A percentile compares a stretch with the other conserved stretches of the same genome.
Evolutionary conservation across 2,329 filamentous ascomycete genomes (phyloP).

Genomic region (Pseudocercospora crystallina): DNA sequence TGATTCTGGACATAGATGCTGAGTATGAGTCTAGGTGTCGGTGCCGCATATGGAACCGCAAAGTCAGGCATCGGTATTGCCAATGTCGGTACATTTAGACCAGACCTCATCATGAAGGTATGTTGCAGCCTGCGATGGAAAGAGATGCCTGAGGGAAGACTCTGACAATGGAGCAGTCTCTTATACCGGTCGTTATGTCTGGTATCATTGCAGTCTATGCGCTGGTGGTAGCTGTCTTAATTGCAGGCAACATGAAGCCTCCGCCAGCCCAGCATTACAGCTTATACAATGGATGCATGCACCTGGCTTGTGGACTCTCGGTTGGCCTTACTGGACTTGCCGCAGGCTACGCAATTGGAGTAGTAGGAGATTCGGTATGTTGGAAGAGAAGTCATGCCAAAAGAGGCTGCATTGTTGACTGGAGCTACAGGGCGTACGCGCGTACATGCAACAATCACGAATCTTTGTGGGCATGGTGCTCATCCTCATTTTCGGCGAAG

Average conservation of each 20-base stretch:
- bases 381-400: neutral
- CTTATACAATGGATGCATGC: conserved; percentile 90
- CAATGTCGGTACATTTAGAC: conserved; percentile 79
- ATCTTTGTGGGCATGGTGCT: conserved; percentile 99
- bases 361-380: conserved; percentile 84
- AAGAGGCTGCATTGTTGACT: neutral
- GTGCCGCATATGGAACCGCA: conserved; percentile 82
- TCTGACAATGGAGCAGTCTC: conserved; percentile 55
- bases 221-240: conserved; percentile 93
- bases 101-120: conserved; percentile 90
- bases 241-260: conserved; percentile 82
- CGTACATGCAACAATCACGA: conserved; percentile 93
- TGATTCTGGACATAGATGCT: conserved; percentile 18
- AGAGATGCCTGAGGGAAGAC: neutral
- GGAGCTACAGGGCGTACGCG: conserved; percentile 66
- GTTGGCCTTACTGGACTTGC: conserved; percentile 91
- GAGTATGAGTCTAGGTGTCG: conserved; percentile 52
- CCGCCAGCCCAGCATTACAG: conserved; percentile 69
- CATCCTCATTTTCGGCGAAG: conserved; percentile 97
- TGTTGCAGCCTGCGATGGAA: conserved; percentile 13
- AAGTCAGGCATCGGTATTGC: conserved; percentile 87
- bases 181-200: conserved; percentile 94
- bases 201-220: conserved; percentile 99
- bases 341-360: conserved; percentile 92
- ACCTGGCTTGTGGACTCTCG: conserved; percentile 84